Evolutionary conservation across 2,329 filamentous ascomycete genomes (phyloP), one percentile per base, ranked within the genome.

Genomic region (Blastomyces parvus): DNA sequence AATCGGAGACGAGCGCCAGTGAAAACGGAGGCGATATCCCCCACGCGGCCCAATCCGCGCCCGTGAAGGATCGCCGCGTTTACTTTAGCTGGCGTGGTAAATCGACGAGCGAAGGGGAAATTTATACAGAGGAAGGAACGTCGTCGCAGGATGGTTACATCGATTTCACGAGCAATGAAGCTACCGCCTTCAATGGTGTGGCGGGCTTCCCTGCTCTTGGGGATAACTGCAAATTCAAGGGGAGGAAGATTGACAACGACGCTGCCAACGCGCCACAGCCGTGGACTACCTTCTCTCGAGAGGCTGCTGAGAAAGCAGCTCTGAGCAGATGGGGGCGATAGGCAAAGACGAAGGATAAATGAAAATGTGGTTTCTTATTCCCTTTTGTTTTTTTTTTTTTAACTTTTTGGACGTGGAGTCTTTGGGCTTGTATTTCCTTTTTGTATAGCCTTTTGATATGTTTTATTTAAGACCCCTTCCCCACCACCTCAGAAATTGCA

Each of bases 61-160:
- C n/a, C 19, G 53, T 53, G 22, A 52, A 56, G 25, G 30, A 56
- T 36, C 55, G 58, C 14, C 64, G 64, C 8, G 62, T 68, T 22
- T 66, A 63, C 53, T 62, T 68, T 60, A 55, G 56, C 46, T 68
- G 66, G 66, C 64, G 65, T 27, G 66, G 66, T 25, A 59, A 57
- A 13, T 60, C 65, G n/a, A 65, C 62, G 7, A 50, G 55, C 33
- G 63, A 63, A 46, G 57, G 61, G 1, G 59, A 66, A 59, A 62
- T 67, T 14, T 46, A 64, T 30, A 46, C 42, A 25, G 58, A 59
- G 4, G 59, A 56, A 3, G 38, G 42, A 17, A 22, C 42, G 25
- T 57, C 58, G 19, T 25, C 30, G 5, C 59, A 67, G 42, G 46
- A 63, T 36, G 66, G 65, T 44, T 58, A 65, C 40, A 36, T 68